Base-by-base conservation (phyloP, 2,329 filamentous ascomycete species). In the Escovopsis sp. region DNA sequence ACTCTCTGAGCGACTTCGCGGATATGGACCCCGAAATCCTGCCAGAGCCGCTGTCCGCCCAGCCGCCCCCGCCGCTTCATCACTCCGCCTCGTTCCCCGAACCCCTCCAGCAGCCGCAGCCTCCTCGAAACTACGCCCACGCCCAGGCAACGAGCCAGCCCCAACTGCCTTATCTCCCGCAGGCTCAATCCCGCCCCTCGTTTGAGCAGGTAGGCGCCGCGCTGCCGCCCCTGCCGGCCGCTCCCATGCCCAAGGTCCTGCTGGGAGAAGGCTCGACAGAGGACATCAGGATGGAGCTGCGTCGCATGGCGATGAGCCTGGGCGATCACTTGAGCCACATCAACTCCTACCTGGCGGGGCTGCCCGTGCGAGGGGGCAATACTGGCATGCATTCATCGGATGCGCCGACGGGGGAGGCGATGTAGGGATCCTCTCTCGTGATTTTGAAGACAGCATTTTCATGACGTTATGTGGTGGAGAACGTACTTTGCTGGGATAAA, bases 241-340 rank as follows among this genome's bases (percentile, higher is more conserved):
- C 68, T 9, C 73, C 73, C 2, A 66, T 68, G 2, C 56, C 64
- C 3, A 63, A 65, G 41, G 70, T 74, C 35, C 69, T 77, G 63
- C 72, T 76, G 52, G 71, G 71, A 3, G 62, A 67, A 30, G 70
- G 71, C 0, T 67, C 68, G 0, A 55, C 62, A 4, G 66, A 68
- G 23, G 72, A 75, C 39, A 68, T 73, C 18, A 68, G 68, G 36
- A 64, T 68, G 44, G 63, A 69, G 49, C 60, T 77, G 47, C 64
- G 71, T 8, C 63, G 66, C 15, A 59, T 77, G 45, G 65, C 70
- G 12, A 67, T 67, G 55, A 67, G 63, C 43, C 56, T 72, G 3
- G 59, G 64, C 6, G 68, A 71, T n/a, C 69, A 72, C 43, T 55
- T 72, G 4, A 62, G 59, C 10, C 49, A 67, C 23, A 65, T 67